Percentiles rank a stretch among this genome's conserved stretches.
phyloP scores from a whole-genome alignment of 805 yeast genomes.

The Nakazawaea peltata region DNA sequence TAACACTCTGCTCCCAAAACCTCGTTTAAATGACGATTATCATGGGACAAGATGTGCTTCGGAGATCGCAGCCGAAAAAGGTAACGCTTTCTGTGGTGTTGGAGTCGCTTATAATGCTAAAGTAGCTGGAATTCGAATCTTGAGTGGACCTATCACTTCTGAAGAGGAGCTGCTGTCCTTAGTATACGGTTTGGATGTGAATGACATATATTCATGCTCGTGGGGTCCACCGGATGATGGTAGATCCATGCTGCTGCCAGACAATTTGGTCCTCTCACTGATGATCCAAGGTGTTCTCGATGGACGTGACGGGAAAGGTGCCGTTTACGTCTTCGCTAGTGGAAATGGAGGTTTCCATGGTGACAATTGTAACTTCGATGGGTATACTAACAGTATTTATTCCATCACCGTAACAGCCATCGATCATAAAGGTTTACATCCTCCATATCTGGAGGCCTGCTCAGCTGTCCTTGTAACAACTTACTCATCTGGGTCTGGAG shows the following conservation, averaged over 20 bases:
- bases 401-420: conserved; percentile 94
- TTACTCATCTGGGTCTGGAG: conserved; percentile 86
- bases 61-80: conserved; percentile 83
- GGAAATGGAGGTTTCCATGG: conserved; percentile 85
- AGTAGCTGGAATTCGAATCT: conserved; percentile 84
- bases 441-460: conserved; percentile 86
- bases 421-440: conserved; percentile 81
- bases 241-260: conserved; percentile 77
- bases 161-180: conserved; percentile 91
- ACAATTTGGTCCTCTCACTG: conserved; percentile 68
- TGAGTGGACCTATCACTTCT: conserved; percentile 70
- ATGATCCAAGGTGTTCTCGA: conserved; percentile 75
- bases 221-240: conserved; percentile 99
- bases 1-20: conserved; percentile 67
- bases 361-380: conserved; percentile 95
- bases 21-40: conserved; percentile 71
- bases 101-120: conserved; percentile 90
- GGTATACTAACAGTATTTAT: conserved; percentile 91
- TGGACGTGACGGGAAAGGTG: conserved; percentile 77
- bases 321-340: conserved; percentile 89
- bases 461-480: conserved; percentile 93
- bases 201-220: conserved; percentile 93
- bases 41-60: conserved; percentile 99
- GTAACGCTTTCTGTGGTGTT: conserved; percentile 83
- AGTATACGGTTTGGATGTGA: conserved; percentile 69